phyloP scores from a whole-genome alignment of 129 eudicot species.

The Artemisia annua region DNA sequence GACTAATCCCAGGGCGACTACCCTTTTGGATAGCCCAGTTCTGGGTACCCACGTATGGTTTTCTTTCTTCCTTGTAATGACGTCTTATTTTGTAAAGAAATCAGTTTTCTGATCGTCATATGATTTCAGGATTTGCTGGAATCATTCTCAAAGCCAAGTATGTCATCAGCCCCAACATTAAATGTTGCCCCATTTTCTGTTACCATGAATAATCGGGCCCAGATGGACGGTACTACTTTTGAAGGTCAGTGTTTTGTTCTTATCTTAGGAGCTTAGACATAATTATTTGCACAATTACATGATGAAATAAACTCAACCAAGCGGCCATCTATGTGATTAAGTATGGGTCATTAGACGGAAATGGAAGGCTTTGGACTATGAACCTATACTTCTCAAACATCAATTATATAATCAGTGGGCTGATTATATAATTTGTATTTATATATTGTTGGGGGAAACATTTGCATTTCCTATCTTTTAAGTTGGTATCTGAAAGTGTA shows the following conservation, averaged over 20 bases:
- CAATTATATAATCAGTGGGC: no score
- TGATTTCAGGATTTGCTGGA: slow-evolving; percentile 59
- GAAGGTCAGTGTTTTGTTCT: slow-evolving; percentile 54
- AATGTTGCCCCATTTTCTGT: slow-evolving; percentile 57
- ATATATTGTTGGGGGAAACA: no score
- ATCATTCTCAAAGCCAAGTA: slow-evolving; percentile 52
- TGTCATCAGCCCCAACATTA: slow-evolving; percentile 47
- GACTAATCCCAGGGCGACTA: no score
- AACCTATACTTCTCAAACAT: no score
- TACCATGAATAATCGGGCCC: slow-evolving; percentile 41
- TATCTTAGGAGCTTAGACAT: not conserved
- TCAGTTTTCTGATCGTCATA: slow-evolving; percentile 26
- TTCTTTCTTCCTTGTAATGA: not conserved
- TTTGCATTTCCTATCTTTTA: no score
- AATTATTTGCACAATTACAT: not conserved
- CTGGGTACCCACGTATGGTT: not conserved
- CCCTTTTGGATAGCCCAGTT: no score
- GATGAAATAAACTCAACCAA: not conserved
- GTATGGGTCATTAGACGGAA: not conserved
- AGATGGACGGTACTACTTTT: slow-evolving; percentile 42
- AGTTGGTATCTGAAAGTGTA: no score
- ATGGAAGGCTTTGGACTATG: no score
- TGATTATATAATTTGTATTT: no score
- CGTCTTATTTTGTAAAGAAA: not conserved
- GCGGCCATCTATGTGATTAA: not conserved